Evolutionary conservation across 768 basidiomycete species (phyloP), one percentile per base, ranked within the genome.

Genomic region (Boletus rubropictus): DNA sequence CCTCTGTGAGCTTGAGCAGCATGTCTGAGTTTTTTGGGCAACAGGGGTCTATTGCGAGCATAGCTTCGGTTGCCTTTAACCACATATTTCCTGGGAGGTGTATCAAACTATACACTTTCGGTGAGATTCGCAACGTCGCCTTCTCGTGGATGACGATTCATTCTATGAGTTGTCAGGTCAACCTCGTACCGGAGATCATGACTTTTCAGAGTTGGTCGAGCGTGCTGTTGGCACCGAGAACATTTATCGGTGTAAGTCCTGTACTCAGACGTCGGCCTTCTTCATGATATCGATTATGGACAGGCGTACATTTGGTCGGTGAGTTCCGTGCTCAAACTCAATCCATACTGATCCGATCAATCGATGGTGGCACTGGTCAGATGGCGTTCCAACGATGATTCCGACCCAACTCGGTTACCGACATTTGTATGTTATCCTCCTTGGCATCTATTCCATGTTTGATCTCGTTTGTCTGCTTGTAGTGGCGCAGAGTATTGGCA

Each of bases 311-410:
- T 51, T 68, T 67, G 20, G 67, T 65, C 39, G 76, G 77, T 73
- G 43, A 27, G 57, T 40, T 31, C 7, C 12, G 7, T 17, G 3
- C 42, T 37, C 17, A 15, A 8, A 5, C 22, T 37, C 15, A 24
- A 17, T 27, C 18, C 18, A 20, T 4, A 32, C 44, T 20, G 17
- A 12, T 22, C 18, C 1, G 4, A 24, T 31, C 24, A 29, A 36
- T 28, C 41, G 9, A 48, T 37, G 43, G 21, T 42, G 20, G n/a
- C n/a, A 22, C 37, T 18, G 14, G 4, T 25, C 37, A 75, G 77
- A 79, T 48, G 77, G 77, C 7, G 73, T 79, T 7, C 76, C 78
- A 4, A 77, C 75, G 5, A 70, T 79, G 52, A 61, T 79, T 36
- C 72, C 72, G 24, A 63, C 67, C 42, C 51, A 24, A 27, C 59